Evolutionary conservation across 768 basidiomycete genomes (phyloP), one percentile per base, ranked within the genome.

Genomic region (Amanita pseudoporphyria): DNA sequence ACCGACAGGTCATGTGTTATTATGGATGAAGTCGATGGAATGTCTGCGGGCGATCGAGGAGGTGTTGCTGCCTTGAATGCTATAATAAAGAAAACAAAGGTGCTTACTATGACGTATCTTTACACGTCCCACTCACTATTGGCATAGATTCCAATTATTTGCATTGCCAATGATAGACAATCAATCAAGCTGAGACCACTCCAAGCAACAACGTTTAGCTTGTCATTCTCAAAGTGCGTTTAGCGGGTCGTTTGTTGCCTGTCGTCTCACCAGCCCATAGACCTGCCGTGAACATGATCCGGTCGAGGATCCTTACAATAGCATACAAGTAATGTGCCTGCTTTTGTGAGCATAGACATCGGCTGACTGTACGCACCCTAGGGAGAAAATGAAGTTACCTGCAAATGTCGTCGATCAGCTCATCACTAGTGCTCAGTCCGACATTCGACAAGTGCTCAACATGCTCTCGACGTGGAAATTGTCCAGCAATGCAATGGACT

Each of bases 1-100:
- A 92, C 87, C 0, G 78, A 87, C 57, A 79, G 73, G 62, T 79
- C 87, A 0, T 90, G 92, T 55, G 70, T 99, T 39, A 98, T 99
- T 62, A 97, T 99, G 95, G 96, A 99, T 59, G 96, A 99, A 63
- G 95, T 98, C 2, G 96, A 99, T 56, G 96, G 96, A 1, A 99
- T 98, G 94, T 95, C 92, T 5, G 88, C 89, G 3, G 96, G 96
- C 14, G 96, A 99, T 65, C 77, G 96, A 39, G 96, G 96, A 13
- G 96, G 96, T 49, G 89, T 98, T 1, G 95, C 91, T 19, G 96
- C 96, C 5, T 62, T 99, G 56, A 91, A 91, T 51, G 82, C 82
- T 0, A 60, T 99, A 53, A 95, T 99, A 57, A 92, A 85, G 69
- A 97, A 95, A 72, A 85, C 87, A 18, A 90, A 85, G 72, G 92